Evolutionary conservation across 2,329 filamentous ascomycete species (phyloP).

Genomic region (Seiridium unicorne): DNA sequence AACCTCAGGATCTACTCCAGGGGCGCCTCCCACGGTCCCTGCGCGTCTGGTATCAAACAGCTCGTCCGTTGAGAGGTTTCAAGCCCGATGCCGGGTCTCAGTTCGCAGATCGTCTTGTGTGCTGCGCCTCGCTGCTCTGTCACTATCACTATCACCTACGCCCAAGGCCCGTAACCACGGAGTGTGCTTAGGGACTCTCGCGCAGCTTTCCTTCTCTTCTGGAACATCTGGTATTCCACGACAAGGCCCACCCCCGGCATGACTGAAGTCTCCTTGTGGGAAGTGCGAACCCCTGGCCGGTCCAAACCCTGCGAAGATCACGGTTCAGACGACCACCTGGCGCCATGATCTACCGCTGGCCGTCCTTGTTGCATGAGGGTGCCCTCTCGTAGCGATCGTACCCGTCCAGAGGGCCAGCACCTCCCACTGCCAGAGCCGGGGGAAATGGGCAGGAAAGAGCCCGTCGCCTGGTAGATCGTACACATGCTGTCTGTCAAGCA

Average conservation of each 20-base stretch:
- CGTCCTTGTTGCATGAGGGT: slow-evolving; percentile 11
- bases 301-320: slow-evolving; percentile 35
- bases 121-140: slow-evolving; percentile 25
- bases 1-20: slow-evolving; percentile 6
- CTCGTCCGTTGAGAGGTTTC: slow-evolving; percentile 32
- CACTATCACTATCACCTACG: slow-evolving; percentile 5
- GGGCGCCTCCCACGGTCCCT: slow-evolving; percentile 11
- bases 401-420: neutral
- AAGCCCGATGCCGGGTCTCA: slow-evolving; percentile 39
- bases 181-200: neutral
- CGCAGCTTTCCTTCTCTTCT: slow-evolving; percentile 1
- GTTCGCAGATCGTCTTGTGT: slow-evolving; percentile 34
- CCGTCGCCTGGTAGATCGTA: neutral
- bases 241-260: neutral
- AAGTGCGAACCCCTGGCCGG: slow-evolving; percentile 19
- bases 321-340: slow-evolving; percentile 39
- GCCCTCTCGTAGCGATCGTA: neutral
- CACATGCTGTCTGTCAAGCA: slow-evolving; percentile 10
- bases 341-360: slow-evolving; percentile 35
- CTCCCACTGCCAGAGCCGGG: neutral
- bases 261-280: slow-evolving; percentile 1
- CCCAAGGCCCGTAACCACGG: neutral
- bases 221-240: neutral
- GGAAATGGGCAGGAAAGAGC: neutral
- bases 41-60: slow-evolving; percentile 22